Conservation (phyloP, 768 basidiomycete species). For the Tulasnella sp. region DNA sequence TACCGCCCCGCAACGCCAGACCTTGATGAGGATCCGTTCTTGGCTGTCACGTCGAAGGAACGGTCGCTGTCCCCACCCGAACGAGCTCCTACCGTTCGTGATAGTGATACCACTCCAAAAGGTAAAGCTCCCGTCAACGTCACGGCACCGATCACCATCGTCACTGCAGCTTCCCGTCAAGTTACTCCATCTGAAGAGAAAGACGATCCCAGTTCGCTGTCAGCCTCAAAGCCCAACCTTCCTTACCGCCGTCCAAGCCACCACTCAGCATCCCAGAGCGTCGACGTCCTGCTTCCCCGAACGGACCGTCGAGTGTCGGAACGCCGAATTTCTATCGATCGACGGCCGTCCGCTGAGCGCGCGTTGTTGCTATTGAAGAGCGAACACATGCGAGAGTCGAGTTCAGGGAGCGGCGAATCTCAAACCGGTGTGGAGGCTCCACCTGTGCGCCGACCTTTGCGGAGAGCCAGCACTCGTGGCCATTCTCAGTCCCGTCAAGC, state of each 20-base stretch:
- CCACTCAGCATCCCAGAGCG: constrained; percentile 10
- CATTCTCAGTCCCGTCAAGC: constrained; percentile 13
- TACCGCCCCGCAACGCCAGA: constrained; percentile 28
- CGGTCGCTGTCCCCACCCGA: neutral
- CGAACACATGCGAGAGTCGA: constrained; percentile 9
- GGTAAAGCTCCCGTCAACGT: neutral
- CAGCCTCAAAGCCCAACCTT: neutral
- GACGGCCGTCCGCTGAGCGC: constrained; percentile 1
- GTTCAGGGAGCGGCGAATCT: constrained; percentile 20
- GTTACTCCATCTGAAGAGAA: constrained; percentile 13
- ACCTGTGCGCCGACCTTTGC: constrained; percentile 20
- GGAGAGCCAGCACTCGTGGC: constrained; percentile 16
- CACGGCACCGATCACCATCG: constrained; percentile 8
- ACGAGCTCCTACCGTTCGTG: neutral
- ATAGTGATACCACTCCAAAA: constrained; percentile 13
- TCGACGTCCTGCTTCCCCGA: constrained; percentile 19
- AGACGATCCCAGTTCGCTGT: neutral
- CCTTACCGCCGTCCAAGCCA: constrained; percentile 21
- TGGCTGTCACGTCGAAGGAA: neutral
- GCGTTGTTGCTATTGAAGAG: neutral
- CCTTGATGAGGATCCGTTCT: constrained; percentile 37
- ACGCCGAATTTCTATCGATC: neutral
- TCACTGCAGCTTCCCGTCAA: constrained; percentile 6
- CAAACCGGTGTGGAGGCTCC: neutral
- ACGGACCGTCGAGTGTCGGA: constrained; percentile 4